Base-by-base conservation (phyloP, 495 filamentous ascomycete species). In the Tuber indicum region DNA sequence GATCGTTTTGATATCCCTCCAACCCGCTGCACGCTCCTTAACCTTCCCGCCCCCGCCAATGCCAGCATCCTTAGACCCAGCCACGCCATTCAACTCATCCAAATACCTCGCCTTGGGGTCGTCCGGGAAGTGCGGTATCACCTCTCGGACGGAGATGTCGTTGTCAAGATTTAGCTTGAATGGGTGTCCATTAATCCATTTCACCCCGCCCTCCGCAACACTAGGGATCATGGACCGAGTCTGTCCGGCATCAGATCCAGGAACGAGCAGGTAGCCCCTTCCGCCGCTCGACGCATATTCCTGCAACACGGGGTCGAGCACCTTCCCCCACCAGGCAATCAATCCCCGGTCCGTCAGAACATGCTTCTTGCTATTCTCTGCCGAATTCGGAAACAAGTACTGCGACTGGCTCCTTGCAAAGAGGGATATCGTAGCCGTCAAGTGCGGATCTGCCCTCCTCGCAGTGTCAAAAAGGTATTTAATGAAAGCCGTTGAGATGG, bases 51-150 rank as follows among this genome's bases (percentile, higher is more conserved):
- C 76, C 36, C 58, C 58, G 7, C 66, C 32, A 42, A 86, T 85
- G 70, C 87, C 88, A 0, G 90, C 86, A 32, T 92, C 86, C 79
- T 94, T 66, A 19, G 58, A 66, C 14, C 58, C 58, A 36, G 26
- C 26, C 58, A 66, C 91, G 75, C 93, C 92, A 82, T 98, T 94
- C 36, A 99, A 86, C 81, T 97, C 94, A 73, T 93, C 88, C 52
- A 97, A 86, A 83, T 96, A 99, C 3, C 96, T 90, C 0, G 94
- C 91, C 85, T 99, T 99, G 4, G 96, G 96, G 81, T 99, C 96
- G 84, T 99, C 96, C 3, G 96, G 96, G 80, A 96, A 97, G 46
- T 90, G 90, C 0, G 96, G 96, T 46, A 99, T 91, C 49, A 99
- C 85, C 81, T 91, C 81, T 78, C 87, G 84, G 77, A 97, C 83